Percentiles rank a stretch among this genome's conserved stretches.
phyloP scores from a whole-genome alignment of 192 early-diverging fungal species.

The Backusella circina region DNA sequence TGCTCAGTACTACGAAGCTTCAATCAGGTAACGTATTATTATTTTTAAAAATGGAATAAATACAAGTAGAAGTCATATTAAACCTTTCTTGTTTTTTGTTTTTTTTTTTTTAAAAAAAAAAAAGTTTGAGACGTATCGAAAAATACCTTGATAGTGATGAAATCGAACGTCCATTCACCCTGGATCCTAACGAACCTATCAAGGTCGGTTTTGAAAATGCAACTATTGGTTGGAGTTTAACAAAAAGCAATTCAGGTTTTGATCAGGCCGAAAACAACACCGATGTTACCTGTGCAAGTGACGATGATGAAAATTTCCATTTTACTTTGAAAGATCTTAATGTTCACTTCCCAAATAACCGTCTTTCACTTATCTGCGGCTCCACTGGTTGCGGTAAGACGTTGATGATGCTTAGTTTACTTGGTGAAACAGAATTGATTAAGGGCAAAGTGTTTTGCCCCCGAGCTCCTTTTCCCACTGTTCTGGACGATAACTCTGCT shows the following conservation, averaged over 20 bases:
- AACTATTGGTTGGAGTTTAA: conserved; percentile 52
- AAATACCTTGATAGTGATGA: conserved; percentile 43
- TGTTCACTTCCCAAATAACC: not conserved
- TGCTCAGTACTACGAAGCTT: conserved; percentile 62
- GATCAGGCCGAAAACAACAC: not conserved
- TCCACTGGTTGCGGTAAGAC: conserved; percentile 57
- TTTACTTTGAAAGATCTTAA: not conserved
- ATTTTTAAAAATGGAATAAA: not conserved
- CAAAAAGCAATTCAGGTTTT: not conserved
- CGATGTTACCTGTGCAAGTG: not conserved
- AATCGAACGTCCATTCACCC: conserved; percentile 18
- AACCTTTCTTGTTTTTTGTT: not conserved
- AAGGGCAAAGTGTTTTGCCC: conserved; percentile 37
- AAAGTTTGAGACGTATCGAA: conserved; percentile 40
- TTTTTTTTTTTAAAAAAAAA: not conserved
- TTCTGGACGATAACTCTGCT: not conserved
- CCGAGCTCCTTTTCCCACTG: not conserved
- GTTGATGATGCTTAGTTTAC: conserved; percentile 69
- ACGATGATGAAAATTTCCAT: not conserved
- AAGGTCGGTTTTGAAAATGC: conserved; percentile 37
- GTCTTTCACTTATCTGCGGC: not conserved
- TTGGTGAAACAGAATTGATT: conserved; percentile 58
- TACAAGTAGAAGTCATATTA: too few species aligned
- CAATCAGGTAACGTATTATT: conserved; percentile 44
- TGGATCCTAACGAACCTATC: conserved; percentile 7